Base-by-base conservation (phyloP, 441 rosid genomes). In the Populus hybrid region DNA sequence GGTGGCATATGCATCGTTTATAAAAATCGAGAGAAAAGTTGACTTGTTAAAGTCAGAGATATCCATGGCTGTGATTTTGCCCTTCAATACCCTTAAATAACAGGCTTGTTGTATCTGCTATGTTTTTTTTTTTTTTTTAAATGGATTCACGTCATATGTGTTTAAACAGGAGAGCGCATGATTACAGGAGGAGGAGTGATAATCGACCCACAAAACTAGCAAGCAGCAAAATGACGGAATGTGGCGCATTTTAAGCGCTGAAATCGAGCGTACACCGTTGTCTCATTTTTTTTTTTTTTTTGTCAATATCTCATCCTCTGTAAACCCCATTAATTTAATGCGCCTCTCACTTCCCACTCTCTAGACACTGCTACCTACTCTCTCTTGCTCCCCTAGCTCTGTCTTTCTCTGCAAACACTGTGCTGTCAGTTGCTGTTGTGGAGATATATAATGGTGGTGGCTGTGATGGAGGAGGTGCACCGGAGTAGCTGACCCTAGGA, bases 171-270 rank as follows among this genome's bases (percentile, higher is more conserved):
- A 21, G n/a, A 42, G 34, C 7, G 14, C 14, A 40, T 32, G 9
- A 42, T 53, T 12, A 28, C 21, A 6, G 7, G 20, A 10, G 28
- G 3, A 16, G 10, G 32, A 26, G 10, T 10, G 8, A 53, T 24
- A 28, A 16, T 5, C 35, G 23, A 71, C 8, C 1, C 8, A 14
- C 21, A 20, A 10, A 76, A 23, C 5, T 11, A 1, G 77, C 53
- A 68, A 40, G 38, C 76, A 59, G 75, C 84, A 50, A 69, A 32
- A 77, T 26, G 68, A 50, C 24, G 23, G 82, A 36, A 71, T 77
- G 57, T 34, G 85, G 85, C 84, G 85, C 83, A 81, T 74, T 76
- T 78, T 81, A 86, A 78, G 84, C 87, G 75, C 86, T 77, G 83
- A 81, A 80, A 80, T 74, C 83, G 81, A 79, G 79, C 80, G 14